Evolutionary conservation across 805 yeast genomes (phyloP), one percentile per base, ranked within the genome.

Genomic region (Cyberlindnera petersonii): DNA sequence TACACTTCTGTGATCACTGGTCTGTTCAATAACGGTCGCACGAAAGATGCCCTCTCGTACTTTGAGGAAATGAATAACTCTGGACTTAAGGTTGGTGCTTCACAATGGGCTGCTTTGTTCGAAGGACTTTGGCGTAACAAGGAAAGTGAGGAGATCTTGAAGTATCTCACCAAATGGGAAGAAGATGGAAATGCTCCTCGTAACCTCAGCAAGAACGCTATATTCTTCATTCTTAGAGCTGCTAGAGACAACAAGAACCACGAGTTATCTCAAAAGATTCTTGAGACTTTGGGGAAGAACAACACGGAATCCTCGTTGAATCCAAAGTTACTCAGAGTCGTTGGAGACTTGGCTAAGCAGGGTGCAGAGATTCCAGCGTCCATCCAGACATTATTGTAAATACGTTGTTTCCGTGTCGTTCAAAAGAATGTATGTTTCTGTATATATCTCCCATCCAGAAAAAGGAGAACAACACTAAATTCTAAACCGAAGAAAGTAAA

Each of bases 1-100:
- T 65, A 69, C 54, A 69, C 75, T 9, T 52, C 74, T 8, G 63
- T 76, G 64, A 63, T 77, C 43, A 60, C 65, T 31, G 69, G 68
- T 24, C 79, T 75, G 58, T 57, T 72, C 40, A 59, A 58, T 27
- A 46, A 48, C 26, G 79, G 79, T 2, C 69, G 68, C 35, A 26
- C 46, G 15, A 49, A 50, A 3, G 58, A 66, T 30, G 77, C 79
- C 2, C 53, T 64, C 35, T 39, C 35, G 10, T 47, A 48, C 24
- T 47, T 56, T 35, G 26, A 39, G n/a, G 50, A 63, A 23, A 74
- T 70, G 47, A 67, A 66, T 48, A 45, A 32, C n/a, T 38, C 36
- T 31, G 50, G 47, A 0, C 33, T 24, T 26, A 27, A 30, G 13
- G 16, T 46, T 1, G 35, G 30, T 19, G 36, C 46, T 4, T 33